These are phyloP conservation scores for Fusarium sp. DNA, from an alignment of 2,329 filamentous ascomycete genomes.

Conservation along the genomic window DNA sequence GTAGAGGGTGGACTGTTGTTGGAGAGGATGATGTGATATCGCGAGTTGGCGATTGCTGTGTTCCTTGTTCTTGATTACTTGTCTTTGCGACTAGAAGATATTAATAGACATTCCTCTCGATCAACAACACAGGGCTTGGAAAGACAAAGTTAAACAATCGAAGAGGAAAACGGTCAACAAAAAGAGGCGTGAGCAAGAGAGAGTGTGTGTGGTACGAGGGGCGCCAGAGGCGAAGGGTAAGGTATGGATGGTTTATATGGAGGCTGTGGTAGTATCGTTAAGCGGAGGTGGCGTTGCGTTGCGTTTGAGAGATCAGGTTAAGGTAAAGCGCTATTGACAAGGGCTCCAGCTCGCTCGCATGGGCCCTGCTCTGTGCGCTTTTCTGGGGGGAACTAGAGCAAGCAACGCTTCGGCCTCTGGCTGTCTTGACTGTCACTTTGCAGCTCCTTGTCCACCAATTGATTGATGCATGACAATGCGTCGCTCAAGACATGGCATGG, in stretches of 20 bases:
- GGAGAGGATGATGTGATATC: slow-evolving; percentile 41
- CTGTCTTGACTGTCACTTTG: slow-evolving; percentile 14
- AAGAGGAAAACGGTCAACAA: slow-evolving; percentile 17
- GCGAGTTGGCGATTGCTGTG: slow-evolving; percentile 20
- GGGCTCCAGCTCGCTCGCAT: slow-evolving; percentile 13
- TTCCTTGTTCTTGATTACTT: slow-evolving; percentile 19
- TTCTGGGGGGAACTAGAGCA: slow-evolving; percentile 4
- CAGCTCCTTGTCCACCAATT: slow-evolving; percentile 32
- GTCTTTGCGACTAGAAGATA: slow-evolving; percentile 24
- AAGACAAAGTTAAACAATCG: slow-evolving; percentile 7
- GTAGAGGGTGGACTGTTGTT: slow-evolving; percentile 40
- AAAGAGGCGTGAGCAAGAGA: background rate
- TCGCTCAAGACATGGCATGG: background rate
- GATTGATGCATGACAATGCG: background rate
- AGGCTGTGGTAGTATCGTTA: slow-evolving; percentile 39
- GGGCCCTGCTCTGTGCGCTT: slow-evolving; percentile 1
- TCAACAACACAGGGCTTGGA: slow-evolving; percentile 15
- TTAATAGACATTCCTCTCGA: slow-evolving; percentile 13
- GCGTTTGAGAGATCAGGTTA: slow-evolving; percentile 36
- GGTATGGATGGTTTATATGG: slow-evolving; percentile 29
- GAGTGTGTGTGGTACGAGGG: slow-evolving; percentile 28
- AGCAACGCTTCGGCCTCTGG: slow-evolving; percentile 15
- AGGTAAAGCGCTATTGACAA: slow-evolving; percentile 39
- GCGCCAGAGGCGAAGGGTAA: slow-evolving; percentile 16
- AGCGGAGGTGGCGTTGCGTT: slow-evolving; percentile 46